phyloP scores from a whole-genome alignment of 352 stramenopile genomes.

The Pythium rhizo-oryzae region DNA sequence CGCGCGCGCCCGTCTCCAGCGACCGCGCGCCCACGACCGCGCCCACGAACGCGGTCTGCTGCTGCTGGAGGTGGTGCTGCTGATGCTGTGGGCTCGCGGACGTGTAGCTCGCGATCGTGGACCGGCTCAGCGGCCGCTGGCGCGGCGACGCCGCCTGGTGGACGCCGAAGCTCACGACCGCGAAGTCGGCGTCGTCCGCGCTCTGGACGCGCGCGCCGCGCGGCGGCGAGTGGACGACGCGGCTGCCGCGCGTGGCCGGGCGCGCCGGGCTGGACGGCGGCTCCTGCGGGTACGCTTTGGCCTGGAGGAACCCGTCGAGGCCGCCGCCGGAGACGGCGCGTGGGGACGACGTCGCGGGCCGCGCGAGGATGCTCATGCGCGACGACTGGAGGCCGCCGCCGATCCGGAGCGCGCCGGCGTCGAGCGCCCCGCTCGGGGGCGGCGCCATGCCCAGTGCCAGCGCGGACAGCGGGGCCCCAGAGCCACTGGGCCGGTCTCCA shows the following conservation, averaged over 20 bases:
- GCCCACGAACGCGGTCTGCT: not conserved
- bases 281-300: constrained; percentile 20
- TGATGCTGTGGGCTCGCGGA: not conserved
- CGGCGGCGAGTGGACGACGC: not conserved
- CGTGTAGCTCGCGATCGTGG: not conserved
- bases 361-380: constrained; percentile 15
- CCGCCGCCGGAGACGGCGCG: not conserved
- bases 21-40: constrained; percentile 5
- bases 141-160: constrained; percentile 3
- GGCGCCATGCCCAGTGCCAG: not conserved
- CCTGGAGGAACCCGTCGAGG: constrained; percentile 13
- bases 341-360: constrained; percentile 8
- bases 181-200: constrained; percentile 8
- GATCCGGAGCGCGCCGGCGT: not conserved
- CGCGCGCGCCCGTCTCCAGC: not conserved
- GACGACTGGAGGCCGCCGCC: constrained; percentile 2
- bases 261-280: not conserved
- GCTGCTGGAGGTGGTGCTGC: not conserved
- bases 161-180: constrained; percentile 11
- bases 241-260: not conserved
- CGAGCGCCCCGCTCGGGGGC: not conserved
- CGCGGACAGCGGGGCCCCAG: not conserved
- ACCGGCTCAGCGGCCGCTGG: not conserved
- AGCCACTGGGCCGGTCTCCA: not conserved
- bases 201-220: not conserved